These are phyloP conservation scores for Aspergillus nanangensis DNA, from an alignment of 495 filamentous ascomycete species.

Conservation along the genomic window DNA sequence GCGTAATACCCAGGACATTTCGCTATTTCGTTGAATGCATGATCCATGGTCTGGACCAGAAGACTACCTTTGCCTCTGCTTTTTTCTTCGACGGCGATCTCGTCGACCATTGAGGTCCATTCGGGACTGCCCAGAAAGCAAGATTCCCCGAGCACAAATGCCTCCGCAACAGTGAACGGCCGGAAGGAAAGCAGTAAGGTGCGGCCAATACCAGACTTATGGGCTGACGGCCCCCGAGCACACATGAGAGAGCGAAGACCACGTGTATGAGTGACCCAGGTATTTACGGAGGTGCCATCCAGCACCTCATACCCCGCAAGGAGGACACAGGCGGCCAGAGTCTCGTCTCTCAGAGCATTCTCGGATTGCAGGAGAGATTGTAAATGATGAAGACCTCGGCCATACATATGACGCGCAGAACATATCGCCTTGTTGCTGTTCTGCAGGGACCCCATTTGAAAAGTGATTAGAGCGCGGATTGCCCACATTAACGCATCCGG, in stretches of 20 bases:
- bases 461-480: constrained; percentile 1
- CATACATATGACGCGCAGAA: constrained; percentile 15
- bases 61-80: constrained; percentile 2
- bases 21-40: constrained; percentile 9
- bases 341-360: constrained; percentile 8
- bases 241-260: constrained; percentile 23
- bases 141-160: constrained; percentile 11
- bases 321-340: constrained; percentile 16
- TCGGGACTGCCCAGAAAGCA: constrained; percentile 21
- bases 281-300: constrained; percentile 14
- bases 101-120: constrained; percentile 17
- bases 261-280: constrained; percentile 26
- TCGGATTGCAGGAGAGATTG: constrained; percentile 4
- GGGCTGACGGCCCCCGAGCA: constrained; percentile 18
- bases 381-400: constrained; percentile 7
- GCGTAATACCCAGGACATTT: constrained; percentile 10
- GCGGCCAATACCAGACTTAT: constrained; percentile 20
- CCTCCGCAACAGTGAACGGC: constrained; percentile 19
- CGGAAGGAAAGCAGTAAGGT: constrained; percentile 20
- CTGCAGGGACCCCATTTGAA: constrained; percentile 6
- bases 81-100: constrained; percentile 7
- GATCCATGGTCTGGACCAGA: constrained; percentile 3
- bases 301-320: constrained; percentile 26
- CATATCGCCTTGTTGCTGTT: constrained; percentile 7
- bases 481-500: constrained; percentile 5